These are phyloP conservation scores for Avena sativa DNA, from an alignment of 176 grass and related monocot species.

Conservation along the genomic window DNA sequence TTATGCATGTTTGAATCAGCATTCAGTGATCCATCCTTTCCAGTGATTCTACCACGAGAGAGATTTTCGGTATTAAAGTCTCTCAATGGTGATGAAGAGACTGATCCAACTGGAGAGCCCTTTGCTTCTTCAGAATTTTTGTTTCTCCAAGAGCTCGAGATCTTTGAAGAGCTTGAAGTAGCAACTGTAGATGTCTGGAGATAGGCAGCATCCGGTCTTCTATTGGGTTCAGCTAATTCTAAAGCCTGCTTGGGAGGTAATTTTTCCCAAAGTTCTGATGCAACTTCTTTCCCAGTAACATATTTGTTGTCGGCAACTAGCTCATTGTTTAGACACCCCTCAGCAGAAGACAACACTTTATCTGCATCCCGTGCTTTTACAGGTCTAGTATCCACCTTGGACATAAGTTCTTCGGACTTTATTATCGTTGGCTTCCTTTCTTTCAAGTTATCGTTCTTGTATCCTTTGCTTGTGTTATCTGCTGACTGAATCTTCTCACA, in stretches of 20 bases:
- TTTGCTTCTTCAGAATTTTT: constrained; percentile 59
- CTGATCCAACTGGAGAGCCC: constrained; percentile 72
- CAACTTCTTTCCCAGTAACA: constrained; percentile 49
- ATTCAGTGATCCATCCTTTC: constrained; percentile 55
- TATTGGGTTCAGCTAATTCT: constrained; percentile 25
- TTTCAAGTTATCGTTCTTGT: constrained; percentile 35
- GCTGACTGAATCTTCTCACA: constrained; percentile 35
- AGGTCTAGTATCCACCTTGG: constrained; percentile 18
- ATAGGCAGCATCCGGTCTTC: constrained; percentile 44
- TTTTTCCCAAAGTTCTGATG: constrained; percentile 41
- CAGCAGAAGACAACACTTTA: constrained; percentile 31
- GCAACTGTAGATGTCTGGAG: constrained; percentile 54
- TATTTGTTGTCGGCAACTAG: constrained; percentile 35
- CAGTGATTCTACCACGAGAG: constrained; percentile 39
- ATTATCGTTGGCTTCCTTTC: constrained; percentile 34
- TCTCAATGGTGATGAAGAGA: constrained; percentile 72
- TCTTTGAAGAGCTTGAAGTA: constrained; percentile 73
- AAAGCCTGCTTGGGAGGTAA: constrained; percentile 39
- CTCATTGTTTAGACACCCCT: constrained; percentile 28
- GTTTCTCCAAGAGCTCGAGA: constrained; percentile 58
- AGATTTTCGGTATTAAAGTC: constrained; percentile 47
- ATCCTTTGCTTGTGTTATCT: neutral
- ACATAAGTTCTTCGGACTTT: constrained; percentile 19
- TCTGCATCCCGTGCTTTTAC: constrained; percentile 13
- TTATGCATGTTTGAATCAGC: constrained; percentile 47